A percentile compares a stretch with the other conserved stretches of the same genome.
phyloP scores from a whole-genome alignment of 768 basidiomycete species.

The Xanthoconium purpureum region DNA sequence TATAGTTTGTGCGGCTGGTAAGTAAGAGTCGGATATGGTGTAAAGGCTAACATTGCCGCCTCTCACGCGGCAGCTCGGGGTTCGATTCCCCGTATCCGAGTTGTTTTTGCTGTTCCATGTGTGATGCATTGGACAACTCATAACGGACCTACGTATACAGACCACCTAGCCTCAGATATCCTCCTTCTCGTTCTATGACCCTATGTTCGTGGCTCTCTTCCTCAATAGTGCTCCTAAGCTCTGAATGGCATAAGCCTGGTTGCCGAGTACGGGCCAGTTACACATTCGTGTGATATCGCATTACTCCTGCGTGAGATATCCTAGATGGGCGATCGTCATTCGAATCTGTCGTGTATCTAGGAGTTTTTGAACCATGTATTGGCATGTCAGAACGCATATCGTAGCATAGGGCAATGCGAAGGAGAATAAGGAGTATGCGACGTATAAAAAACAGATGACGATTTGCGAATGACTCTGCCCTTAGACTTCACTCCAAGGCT shows the following conservation, averaged over 20 bases:
- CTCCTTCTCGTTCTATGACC: too few species aligned
- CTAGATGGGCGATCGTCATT: neutral
- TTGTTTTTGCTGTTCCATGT: too few species aligned
- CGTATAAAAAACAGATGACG: slow-evolving; percentile 7
- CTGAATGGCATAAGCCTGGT: too few species aligned
- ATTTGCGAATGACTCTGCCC: slow-evolving; percentile 4
- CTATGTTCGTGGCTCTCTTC: too few species aligned
- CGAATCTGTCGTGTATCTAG: neutral
- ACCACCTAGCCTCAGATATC: too few species aligned
- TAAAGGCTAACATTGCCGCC: slow-evolving; percentile 69
- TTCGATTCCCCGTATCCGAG: slow-evolving; percentile 36
- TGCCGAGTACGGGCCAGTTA: too few species aligned
- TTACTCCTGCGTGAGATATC: neutral
- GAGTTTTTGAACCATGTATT: slow-evolving; percentile 11
- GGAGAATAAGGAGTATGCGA: slow-evolving; percentile 7
- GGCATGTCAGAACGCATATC: slow-evolving; percentile 24
- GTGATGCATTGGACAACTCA: too few species aligned
- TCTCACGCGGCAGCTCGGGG: slow-evolving; percentile 50
- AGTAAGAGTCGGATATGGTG: slow-evolving; percentile 47
- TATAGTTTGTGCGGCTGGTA: too few species aligned
- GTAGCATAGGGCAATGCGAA: slow-evolving; percentile 15
- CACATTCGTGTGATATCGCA: too few species aligned
- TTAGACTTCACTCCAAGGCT: slow-evolving; percentile 9
- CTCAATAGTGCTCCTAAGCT: too few species aligned
- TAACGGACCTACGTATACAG: too few species aligned